Percentiles rank a stretch among this genome's conserved stretches.
phyloP scores from a whole-genome alignment of 2,329 filamentous ascomycete genomes.

The Chalaropsis thielavioides region DNA sequence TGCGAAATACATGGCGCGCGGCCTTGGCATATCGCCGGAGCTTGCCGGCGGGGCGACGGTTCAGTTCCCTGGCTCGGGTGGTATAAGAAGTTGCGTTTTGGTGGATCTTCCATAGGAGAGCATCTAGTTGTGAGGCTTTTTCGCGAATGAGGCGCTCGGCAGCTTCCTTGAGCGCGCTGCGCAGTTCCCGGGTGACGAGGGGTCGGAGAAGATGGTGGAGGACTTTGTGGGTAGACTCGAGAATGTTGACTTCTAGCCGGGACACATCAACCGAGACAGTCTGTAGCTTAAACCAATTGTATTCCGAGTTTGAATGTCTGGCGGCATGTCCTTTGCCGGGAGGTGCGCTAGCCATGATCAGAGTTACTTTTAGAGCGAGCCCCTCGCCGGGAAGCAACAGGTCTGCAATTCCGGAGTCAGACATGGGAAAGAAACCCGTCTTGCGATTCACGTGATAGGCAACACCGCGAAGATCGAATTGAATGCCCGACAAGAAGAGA shows the following conservation, averaged over 20 bases:
- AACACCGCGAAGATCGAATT: slow-evolving; percentile 83
- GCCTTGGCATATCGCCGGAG: slow-evolving; percentile 63
- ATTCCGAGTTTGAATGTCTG: background rate
- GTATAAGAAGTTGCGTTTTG: slow-evolving; percentile 63
- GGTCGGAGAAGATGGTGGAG: slow-evolving; percentile 81
- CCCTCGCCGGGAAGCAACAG: slow-evolving; percentile 76
- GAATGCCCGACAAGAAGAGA: slow-evolving; percentile 72
- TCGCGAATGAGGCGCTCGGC: slow-evolving; percentile 82
- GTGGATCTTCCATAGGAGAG: slow-evolving; percentile 61
- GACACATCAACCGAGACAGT: slow-evolving; percentile 74
- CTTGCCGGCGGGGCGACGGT: slow-evolving; percentile 62
- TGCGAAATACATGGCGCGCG: slow-evolving; percentile 10
- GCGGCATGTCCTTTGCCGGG: slow-evolving; percentile 46
- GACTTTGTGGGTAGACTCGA: slow-evolving; percentile 89
- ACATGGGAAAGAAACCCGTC: slow-evolving; percentile 77
- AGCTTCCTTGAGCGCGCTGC: slow-evolving; percentile 72
- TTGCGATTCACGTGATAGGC: slow-evolving; percentile 94
- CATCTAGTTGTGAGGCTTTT: slow-evolving; percentile 61
- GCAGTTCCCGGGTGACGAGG: slow-evolving; percentile 67
- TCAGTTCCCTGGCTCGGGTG: slow-evolving; percentile 42
- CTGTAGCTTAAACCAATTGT: slow-evolving; percentile 82
- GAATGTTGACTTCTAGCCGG: slow-evolving; percentile 73
- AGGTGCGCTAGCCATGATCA: slow-evolving; percentile 43
- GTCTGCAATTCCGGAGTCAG: slow-evolving; percentile 77
- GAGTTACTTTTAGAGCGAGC: slow-evolving; percentile 49